Conservation (phyloP, 306 rosid species). For the Lablab purpureus region DNA sequence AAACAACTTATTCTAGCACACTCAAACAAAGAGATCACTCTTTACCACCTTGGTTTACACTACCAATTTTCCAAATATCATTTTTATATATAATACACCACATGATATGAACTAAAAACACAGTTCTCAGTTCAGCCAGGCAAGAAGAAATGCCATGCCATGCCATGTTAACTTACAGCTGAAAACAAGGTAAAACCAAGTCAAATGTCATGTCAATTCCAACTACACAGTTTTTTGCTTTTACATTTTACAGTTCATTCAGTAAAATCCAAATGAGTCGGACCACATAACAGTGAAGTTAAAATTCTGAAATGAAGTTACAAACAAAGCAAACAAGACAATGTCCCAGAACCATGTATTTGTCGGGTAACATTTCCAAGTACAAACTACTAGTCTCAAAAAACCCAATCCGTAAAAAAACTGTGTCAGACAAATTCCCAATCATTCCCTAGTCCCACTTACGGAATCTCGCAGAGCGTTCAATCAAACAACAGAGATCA, state of each 20-base stretch:
- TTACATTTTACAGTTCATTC: neutral
- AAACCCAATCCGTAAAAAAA: conserved; percentile 27
- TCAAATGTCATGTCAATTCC: neutral
- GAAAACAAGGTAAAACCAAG: neutral
- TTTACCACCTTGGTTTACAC: neutral
- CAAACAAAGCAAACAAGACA: neutral
- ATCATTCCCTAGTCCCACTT: conserved; percentile 20
- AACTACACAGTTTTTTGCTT: neutral
- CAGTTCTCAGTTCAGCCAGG: neutral
- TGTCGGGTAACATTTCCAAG: neutral
- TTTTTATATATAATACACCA: neutral
- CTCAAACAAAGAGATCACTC: neutral
- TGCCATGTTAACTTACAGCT: neutral
- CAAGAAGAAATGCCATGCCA: neutral
- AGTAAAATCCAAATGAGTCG: neutral
- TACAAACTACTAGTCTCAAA: conserved; percentile 21
- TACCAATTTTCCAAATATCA: conserved; percentile 5
- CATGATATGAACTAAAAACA: neutral
- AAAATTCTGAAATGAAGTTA: neutral
- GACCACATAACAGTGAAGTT: neutral
- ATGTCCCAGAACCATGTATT: neutral
- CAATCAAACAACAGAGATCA: conserved; percentile 2
- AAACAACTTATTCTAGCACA: neutral
- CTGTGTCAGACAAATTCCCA: conserved; percentile 24
- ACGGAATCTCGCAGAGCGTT: neutral